Base-by-base conservation (phyloP, 2,329 filamentous ascomycete genomes). In the Drechslera avenae region DNA sequence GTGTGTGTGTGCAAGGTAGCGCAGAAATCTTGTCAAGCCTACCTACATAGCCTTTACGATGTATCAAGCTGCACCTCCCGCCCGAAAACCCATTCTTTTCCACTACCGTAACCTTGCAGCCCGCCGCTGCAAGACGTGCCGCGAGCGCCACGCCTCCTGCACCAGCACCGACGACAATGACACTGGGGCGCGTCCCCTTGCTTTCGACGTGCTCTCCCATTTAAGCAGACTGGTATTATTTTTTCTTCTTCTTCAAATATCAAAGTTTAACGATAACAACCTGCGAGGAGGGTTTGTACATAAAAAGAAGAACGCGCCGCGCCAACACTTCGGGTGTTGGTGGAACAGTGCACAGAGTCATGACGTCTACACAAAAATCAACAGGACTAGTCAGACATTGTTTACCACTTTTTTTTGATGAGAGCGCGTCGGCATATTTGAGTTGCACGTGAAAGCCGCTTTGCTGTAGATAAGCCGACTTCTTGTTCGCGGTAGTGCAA, bases 51-150 rank as follows among this genome's bases (percentile, higher is more conserved):
- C 82, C 84, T 39, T 82, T 74, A 51, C 82, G 75, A 44, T 82
- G 75, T 31, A 90, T 79, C 19, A 90, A 73, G 36, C 83, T 87
- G 73, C 87, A 91, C 46, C 88, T 79, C 3, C 88, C 88, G 37
- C 88, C 88, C 0, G 84, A 86, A 68, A 88, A 89, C 49, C 76
- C 75, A 65, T 91, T 90, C 77, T 90, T 90, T 72, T 91, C 88
- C n/a, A 91, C 74, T 1, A 91, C 85, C 0, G 86, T 90, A n/a
- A 91, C 88, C 28, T 79, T 70, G 68, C 87, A 85, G 32, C 88
- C 88, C 2, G 86, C 82, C 66, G 86, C 86, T 41, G 86, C 86
- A 9, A 91, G 81, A 37, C 88, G 83, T 2, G 88, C 87, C 49
- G 88, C 86, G 1, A 84, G 85, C n/a, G 86, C 82, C 34, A 89